Evolutionary conservation across 768 basidiomycete genomes (phyloP).

Genomic region (Boletus insuetus): DNA sequence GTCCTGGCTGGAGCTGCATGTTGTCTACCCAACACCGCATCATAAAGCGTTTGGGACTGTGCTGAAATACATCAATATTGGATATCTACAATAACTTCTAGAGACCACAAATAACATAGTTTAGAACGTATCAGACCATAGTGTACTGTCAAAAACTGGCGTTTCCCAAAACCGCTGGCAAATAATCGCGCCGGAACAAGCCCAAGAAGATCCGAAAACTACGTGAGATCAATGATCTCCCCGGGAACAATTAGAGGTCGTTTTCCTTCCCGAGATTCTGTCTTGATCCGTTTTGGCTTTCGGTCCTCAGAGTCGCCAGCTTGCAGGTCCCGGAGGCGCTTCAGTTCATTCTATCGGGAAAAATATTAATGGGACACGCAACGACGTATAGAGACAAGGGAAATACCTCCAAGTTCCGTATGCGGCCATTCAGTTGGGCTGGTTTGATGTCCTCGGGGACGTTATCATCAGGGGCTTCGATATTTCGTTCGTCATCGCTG

Average conservation of each 20-base stretch:
- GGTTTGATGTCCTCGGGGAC: neutral
- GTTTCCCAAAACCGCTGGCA: too few species aligned
- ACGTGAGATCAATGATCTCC: slow-evolving; percentile 21
- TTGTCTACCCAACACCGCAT: too few species aligned
- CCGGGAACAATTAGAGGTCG: neutral
- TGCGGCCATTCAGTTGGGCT: neutral
- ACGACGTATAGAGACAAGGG: neutral
- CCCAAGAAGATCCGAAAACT: neutral
- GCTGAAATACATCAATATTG: too few species aligned
- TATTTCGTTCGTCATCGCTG: neutral
- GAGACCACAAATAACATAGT: too few species aligned
- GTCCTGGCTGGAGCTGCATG: too few species aligned
- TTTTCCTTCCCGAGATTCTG: neutral
- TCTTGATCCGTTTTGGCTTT: slow-evolving; percentile 19
- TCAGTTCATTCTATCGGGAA: slow-evolving; percentile 8
- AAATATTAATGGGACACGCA: neutral
- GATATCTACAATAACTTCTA: too few species aligned
- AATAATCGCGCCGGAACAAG: too few species aligned
- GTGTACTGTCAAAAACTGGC: too few species aligned
- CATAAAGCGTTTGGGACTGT: too few species aligned
- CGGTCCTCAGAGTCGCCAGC: neutral
- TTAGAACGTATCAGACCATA: too few species aligned
- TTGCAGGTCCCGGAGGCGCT: slow-evolving; percentile 11
- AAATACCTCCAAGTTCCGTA: slow-evolving; percentile 9
- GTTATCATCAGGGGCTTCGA: neutral